These are phyloP conservation scores for Capronia coronata DNA, from an alignment of 2,329 filamentous ascomycete species.

Conservation along the genomic window DNA sequence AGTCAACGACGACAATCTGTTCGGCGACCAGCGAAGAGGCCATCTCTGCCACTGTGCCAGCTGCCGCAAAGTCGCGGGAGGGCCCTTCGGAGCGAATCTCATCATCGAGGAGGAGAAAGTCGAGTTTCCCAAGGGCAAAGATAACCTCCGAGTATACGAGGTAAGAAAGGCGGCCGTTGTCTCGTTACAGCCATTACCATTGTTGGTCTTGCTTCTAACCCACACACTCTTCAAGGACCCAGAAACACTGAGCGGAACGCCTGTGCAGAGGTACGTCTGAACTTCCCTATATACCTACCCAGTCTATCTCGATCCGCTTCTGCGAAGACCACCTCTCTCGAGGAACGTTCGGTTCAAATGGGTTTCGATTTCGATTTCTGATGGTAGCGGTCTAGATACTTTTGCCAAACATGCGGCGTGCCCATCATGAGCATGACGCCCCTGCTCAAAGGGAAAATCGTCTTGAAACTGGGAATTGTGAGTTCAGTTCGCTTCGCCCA, in stretches of 20 bases:
- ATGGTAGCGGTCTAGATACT: slow-evolving; percentile 32
- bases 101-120: slow-evolving; percentile 39
- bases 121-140: slow-evolving; percentile 40
- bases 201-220: neutral
- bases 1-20: slow-evolving; percentile 45
- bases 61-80: slow-evolving; percentile 46
- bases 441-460: slow-evolving; percentile 37
- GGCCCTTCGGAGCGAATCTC: slow-evolving; percentile 30
- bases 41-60: slow-evolving; percentile 49
- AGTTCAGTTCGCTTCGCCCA: neutral
- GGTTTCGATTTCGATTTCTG: neutral
- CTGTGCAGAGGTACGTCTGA: slow-evolving; percentile 30
- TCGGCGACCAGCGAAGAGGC: slow-evolving; percentile 38
- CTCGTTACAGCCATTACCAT: neutral
- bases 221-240: slow-evolving; percentile 31
- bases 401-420: slow-evolving; percentile 44
- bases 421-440: slow-evolving; percentile 44
- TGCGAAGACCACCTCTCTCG: too few relatives aligned
- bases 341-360: too few relatives aligned
- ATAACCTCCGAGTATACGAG: slow-evolving; percentile 41
- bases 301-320: too few relatives aligned
- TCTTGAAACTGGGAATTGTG: slow-evolving; percentile 47
- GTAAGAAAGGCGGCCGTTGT: slow-evolving; percentile 5
- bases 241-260: slow-evolving; percentile 43
- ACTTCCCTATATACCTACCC: neutral